These are phyloP conservation scores for Botryosphaeria dothidea DNA, from an alignment of 2,329 filamentous ascomycete genomes.

Conservation along the genomic window DNA sequence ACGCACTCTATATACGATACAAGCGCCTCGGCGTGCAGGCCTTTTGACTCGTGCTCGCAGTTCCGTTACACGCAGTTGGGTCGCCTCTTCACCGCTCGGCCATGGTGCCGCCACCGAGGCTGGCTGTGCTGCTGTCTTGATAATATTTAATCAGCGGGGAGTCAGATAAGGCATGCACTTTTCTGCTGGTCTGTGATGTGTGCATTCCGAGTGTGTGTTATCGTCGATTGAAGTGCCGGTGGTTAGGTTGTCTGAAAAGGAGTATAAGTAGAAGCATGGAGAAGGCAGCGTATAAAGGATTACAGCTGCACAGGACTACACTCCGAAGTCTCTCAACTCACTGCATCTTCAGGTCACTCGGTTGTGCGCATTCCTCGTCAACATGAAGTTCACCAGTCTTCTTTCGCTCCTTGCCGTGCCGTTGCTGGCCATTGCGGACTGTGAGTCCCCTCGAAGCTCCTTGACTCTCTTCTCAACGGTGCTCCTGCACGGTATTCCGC, in stretches of 20 bases:
- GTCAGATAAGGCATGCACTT: background rate
- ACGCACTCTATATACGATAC: background rate
- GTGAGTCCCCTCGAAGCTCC: background rate
- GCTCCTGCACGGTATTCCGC: no score
- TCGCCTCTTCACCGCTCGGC: background rate
- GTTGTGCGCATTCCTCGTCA: background rate
- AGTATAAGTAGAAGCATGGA: background rate
- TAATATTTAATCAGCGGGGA: background rate
- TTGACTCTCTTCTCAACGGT: background rate
- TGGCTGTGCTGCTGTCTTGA: background rate
- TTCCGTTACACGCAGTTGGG: background rate
- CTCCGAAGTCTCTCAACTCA: background rate
- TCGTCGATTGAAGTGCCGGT: no score
- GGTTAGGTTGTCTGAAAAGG: background rate
- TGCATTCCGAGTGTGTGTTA: background rate
- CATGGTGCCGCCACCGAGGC: background rate
- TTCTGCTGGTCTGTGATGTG: background rate
- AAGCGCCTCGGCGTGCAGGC: background rate
- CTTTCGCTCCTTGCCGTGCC: slow-evolving; percentile 9
- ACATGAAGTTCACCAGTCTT: background rate
- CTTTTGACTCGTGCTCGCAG: background rate
- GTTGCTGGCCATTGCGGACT: slow-evolving; percentile 25
- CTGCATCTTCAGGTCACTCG: background rate
- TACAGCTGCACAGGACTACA: background rate
- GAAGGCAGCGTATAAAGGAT: background rate